Conservation (phyloP, 176 grass and related monocot species). For the Lolium multiflorum region DNA sequence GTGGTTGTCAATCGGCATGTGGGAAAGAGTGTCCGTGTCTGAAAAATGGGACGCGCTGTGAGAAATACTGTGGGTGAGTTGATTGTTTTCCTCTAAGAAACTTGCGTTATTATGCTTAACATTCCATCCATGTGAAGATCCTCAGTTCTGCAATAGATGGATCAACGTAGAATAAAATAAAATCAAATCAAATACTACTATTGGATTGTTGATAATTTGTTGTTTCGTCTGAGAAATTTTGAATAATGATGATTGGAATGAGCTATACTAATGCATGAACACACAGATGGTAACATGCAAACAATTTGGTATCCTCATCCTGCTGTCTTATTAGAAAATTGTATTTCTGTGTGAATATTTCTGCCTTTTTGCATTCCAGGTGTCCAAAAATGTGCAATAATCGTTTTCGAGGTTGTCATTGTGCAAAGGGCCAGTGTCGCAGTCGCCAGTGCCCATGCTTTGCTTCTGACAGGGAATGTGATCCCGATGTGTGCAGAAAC, state of each 20-base stretch:
- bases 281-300: not conserved
- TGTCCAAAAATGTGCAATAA: constrained; percentile 97
- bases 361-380: constrained; percentile 60
- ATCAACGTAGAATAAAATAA: not conserved
- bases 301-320: constrained; percentile 13
- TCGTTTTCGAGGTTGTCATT: constrained; percentile 93
- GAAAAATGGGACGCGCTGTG: constrained; percentile 87
- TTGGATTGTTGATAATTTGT: constrained; percentile 14
- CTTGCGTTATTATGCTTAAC: constrained; percentile 2
- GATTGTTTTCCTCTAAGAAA: constrained; percentile 21
- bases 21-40: constrained; percentile 93
- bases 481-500: constrained; percentile 97
- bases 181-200: not conserved
- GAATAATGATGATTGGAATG: constrained; percentile 5
- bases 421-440: constrained; percentile 94
- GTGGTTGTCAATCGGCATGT: constrained; percentile 92
- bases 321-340: constrained; percentile 16
- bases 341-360: constrained; percentile 21
- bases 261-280: not conserved
- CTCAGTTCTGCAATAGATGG: not conserved
- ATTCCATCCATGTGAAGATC: constrained; percentile 28
- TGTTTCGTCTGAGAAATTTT: constrained; percentile 2
- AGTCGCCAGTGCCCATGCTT: constrained; percentile 98
- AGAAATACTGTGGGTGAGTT: constrained; percentile 95
- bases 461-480: constrained; percentile 98